Evolutionary conservation across 2,329 filamentous ascomycete species (phyloP).

Genomic region (Arthrobotrys sinensis): DNA sequence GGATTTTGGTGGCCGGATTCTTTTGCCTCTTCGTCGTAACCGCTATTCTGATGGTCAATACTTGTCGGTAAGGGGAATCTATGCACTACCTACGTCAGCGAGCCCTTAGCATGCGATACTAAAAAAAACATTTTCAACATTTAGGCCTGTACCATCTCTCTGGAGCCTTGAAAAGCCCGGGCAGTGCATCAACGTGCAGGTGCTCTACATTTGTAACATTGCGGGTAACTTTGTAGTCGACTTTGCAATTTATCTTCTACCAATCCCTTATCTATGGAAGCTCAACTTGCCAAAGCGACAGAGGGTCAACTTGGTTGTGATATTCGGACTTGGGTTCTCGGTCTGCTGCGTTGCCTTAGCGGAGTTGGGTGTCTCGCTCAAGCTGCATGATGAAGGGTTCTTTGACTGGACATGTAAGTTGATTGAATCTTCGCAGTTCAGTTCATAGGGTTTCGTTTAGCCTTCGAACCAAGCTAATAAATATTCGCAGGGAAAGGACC

Average conservation of each 20-base stretch:
- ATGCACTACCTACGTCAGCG: too few relatives aligned
- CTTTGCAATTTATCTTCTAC: slow-evolving; percentile 38
- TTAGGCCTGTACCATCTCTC: slow-evolving; percentile 20
- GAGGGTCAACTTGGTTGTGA: slow-evolving; percentile 37
- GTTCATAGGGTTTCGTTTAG: too few relatives aligned
- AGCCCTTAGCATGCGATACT: too few relatives aligned
- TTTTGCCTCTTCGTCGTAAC: slow-evolving; percentile 25
- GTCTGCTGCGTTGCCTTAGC: slow-evolving; percentile 32
- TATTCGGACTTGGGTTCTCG: slow-evolving; percentile 45
- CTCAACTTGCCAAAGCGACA: slow-evolving; percentile 37
- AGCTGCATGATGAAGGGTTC: slow-evolving; percentile 30
- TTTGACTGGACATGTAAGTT: slow-evolving; percentile 45
- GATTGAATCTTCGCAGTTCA: background rate
- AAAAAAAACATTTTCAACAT: background rate
- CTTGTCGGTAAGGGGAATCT: slow-evolving; percentile 17
- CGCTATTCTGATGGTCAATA: slow-evolving; percentile 22
- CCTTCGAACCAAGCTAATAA: background rate
- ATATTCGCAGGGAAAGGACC: slow-evolving; percentile 24
- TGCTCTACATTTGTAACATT: slow-evolving; percentile 35
- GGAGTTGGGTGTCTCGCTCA: slow-evolving; percentile 20
- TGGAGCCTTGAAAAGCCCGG: slow-evolving; percentile 15
- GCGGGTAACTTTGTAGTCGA: slow-evolving; percentile 31
- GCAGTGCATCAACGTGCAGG: slow-evolving; percentile 35
- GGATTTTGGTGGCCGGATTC: slow-evolving; percentile 23
- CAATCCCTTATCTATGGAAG: slow-evolving; percentile 49